phyloP scores from a whole-genome alignment of 495 filamentous ascomycete species.

The Massariosphaeria phaeospora region DNA sequence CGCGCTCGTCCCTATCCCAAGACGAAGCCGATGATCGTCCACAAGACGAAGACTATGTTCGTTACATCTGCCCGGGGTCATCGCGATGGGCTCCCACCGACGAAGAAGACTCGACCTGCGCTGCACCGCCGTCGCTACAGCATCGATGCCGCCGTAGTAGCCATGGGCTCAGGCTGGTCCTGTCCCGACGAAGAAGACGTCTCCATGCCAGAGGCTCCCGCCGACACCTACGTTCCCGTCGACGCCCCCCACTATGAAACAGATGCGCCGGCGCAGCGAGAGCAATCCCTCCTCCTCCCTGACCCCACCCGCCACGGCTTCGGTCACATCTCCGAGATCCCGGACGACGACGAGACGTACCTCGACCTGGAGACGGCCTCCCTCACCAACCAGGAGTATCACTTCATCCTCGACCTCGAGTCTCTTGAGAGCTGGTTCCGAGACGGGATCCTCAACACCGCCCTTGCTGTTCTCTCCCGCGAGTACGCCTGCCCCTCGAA shows the following conservation, averaged over 20 bases:
- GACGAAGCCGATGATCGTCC: neutral
- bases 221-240: neutral
- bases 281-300: neutral
- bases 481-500: neutral
- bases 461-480: neutral
- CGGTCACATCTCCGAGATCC: neutral
- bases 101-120: neutral
- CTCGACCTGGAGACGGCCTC: neutral
- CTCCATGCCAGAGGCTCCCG: neutral
- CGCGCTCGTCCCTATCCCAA: neutral
- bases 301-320: neutral
- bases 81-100: neutral
- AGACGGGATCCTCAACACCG: conserved; percentile 7
- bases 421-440: conserved; percentile 9
- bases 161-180: neutral
- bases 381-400: conserved; percentile 3
- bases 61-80: neutral
- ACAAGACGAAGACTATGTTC: neutral
- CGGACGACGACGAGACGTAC: neutral
- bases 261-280: neutral
- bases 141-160: conserved; percentile 4
- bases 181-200: neutral
- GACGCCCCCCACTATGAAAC: neutral
- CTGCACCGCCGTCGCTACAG: conserved; percentile 11
- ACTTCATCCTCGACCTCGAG: neutral